A percentile compares a stretch with the other conserved stretches of the same genome.
Conservation (phyloP, 2,329 filamentous ascomycete species). For the Tolypocladium ophioglossoides region DNA sequence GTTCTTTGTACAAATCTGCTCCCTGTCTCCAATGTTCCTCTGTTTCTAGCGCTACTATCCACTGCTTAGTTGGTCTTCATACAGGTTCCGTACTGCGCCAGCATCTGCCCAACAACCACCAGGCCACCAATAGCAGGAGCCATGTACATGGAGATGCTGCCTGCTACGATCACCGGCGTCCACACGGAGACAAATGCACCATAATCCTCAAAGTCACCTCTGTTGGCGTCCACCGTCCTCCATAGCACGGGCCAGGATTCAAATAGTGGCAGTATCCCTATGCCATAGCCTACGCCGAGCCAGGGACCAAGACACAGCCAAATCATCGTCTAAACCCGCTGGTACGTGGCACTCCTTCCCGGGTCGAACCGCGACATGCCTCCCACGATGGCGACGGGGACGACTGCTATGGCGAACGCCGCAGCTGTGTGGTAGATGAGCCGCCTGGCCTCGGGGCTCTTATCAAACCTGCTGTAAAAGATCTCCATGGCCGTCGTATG, state of each 20-base stretch:
- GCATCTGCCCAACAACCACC: constrained; percentile 1
- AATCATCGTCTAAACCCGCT: constrained; percentile 3
- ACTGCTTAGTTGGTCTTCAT: background rate
- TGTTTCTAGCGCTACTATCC: too few species aligned
- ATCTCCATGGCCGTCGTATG: background rate
- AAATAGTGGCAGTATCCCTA: background rate
- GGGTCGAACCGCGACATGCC: background rate
- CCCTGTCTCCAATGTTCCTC: too few species aligned
- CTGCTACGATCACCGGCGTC: background rate
- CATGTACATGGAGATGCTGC: background rate
- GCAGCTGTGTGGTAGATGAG: background rate
- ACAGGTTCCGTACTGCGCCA: constrained; percentile 1
- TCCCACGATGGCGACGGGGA: constrained; percentile 3
- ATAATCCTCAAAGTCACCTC: background rate
- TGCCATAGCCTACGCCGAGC: constrained; percentile 1
- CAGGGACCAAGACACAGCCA: constrained; percentile 2
- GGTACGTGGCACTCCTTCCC: background rate
- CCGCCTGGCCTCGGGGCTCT: background rate
- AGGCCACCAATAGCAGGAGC: constrained; percentile 1
- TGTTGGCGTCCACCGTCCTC: background rate
- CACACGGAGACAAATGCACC: background rate
- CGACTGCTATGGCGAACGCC: background rate
- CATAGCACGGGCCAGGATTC: constrained; percentile 2
- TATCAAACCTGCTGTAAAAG: background rate
- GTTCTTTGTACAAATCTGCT: too few species aligned